Conservation (phyloP, 1,139 yeast species). For the Hansenula sp. region DNA sequence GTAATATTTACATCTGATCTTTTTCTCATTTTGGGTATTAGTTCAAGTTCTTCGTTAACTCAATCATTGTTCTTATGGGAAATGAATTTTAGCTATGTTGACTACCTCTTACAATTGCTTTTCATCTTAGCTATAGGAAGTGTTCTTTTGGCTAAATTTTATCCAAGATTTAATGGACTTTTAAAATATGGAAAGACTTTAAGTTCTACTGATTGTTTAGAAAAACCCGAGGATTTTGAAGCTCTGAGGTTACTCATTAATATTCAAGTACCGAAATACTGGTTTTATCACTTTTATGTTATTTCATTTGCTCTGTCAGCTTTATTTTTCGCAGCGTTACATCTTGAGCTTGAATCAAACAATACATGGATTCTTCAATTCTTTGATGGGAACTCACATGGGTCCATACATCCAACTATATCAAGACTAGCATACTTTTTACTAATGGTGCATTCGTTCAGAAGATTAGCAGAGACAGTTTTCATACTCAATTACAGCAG, state of each 20-base stretch:
- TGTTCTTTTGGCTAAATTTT: slow-evolving; percentile 24
- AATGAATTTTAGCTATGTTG: background rate
- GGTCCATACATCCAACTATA: slow-evolving; percentile 15
- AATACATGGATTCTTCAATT: slow-evolving; percentile 1
- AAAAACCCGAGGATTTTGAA: too few species aligned
- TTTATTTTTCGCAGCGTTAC: slow-evolving; percentile 8
- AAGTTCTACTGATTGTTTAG: slow-evolving; percentile 7
- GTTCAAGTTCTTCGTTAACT: too few species aligned
- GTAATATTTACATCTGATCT: too few species aligned
- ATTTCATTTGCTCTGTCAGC: slow-evolving; percentile 21
- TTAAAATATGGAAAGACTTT: slow-evolving; percentile 36
- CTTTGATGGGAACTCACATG: slow-evolving; percentile 7
- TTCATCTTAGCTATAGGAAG: slow-evolving; percentile 11
- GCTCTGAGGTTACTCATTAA: slow-evolving; percentile 6
- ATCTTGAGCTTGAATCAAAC: slow-evolving; percentile 1
- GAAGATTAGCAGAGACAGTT: slow-evolving; percentile 62
- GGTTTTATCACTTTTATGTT: slow-evolving; percentile 41
- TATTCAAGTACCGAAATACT: slow-evolving; percentile 40
- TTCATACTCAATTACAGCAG: slow-evolving; percentile 43
- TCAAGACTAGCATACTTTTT: slow-evolving; percentile 26
- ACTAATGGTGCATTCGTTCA: slow-evolving; percentile 50
- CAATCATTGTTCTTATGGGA: too few species aligned
- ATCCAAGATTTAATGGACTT: slow-evolving; percentile 22
- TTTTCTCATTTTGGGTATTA: too few species aligned
- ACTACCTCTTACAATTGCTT: slow-evolving; percentile 9